A percentile compares a stretch with the other conserved stretches of the same genome.
Conservation (phyloP, 1,139 yeast species). For the Petasospora rhodanensis region DNA sequence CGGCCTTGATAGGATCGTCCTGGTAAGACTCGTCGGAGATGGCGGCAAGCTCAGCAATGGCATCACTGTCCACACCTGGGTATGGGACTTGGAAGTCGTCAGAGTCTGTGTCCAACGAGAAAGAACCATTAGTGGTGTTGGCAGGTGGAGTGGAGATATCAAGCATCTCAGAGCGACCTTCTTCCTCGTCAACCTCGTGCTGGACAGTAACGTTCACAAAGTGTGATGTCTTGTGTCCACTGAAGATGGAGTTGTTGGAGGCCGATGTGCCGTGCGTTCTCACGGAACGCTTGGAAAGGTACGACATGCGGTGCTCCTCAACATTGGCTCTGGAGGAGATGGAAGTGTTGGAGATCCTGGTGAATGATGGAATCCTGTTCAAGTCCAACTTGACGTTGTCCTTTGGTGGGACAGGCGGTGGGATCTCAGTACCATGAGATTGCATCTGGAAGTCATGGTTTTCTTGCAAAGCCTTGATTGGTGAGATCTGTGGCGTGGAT, state of each 20-base stretch:
- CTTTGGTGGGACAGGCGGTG: slow-evolving; percentile 3
- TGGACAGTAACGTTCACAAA: slow-evolving; percentile 10
- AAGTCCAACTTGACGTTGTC: slow-evolving; percentile 11
- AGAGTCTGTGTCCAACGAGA: slow-evolving; percentile 16
- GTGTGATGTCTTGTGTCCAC: slow-evolving; percentile 12
- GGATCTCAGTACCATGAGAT: neutral
- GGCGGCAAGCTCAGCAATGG: slow-evolving; percentile 68
- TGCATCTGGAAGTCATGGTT: slow-evolving; percentile 2
- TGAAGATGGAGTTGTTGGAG: slow-evolving; percentile 21
- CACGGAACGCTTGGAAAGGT: slow-evolving; percentile 20
- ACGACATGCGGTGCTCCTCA: slow-evolving; percentile 17
- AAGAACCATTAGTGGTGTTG: slow-evolving; percentile 6
- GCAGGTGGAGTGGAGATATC: neutral
- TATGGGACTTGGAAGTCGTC: slow-evolving; percentile 38
- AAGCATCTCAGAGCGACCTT: neutral
- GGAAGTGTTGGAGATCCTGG: slow-evolving; percentile 21
- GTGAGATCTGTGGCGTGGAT: slow-evolving; percentile 24
- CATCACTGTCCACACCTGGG: slow-evolving; percentile 60
- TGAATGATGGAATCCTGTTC: slow-evolving; percentile 20
- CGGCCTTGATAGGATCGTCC: slow-evolving; percentile 70
- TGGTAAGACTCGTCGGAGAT: slow-evolving; percentile 72
- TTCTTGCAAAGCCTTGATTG: slow-evolving; percentile 23
- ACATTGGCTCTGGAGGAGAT: slow-evolving; percentile 6
- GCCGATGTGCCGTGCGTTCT: slow-evolving; percentile 12
- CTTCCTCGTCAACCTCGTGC: slow-evolving; percentile 13